Conservation (phyloP, 1,284 basidiomycete species). For the Leccinum pachyderme region DNA sequence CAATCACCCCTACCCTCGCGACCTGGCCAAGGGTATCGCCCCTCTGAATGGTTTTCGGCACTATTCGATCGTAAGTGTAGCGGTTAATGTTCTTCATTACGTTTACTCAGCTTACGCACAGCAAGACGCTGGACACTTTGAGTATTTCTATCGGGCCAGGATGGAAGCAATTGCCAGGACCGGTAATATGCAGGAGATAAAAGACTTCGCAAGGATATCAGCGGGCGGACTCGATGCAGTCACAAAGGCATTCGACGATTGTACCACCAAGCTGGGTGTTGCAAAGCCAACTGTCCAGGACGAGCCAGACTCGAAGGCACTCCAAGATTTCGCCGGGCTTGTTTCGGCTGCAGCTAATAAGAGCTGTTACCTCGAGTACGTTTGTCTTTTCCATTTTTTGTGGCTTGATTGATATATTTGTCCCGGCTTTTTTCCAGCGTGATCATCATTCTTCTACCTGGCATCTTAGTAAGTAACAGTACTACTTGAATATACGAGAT, state of each 20-base stretch:
- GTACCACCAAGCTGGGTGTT: slow-evolving; percentile 5
- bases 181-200: slow-evolving; percentile 8
- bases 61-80: slow-evolving; percentile 10
- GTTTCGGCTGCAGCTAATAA: background rate
- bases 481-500: background rate
- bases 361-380: slow-evolving; percentile 12
- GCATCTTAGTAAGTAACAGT: slow-evolving; percentile 6
- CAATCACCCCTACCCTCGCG: background rate
- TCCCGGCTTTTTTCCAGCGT: background rate
- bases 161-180: slow-evolving; percentile 3
- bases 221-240: background rate
- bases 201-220: slow-evolving; percentile 1
- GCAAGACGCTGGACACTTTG: slow-evolving; percentile 13
- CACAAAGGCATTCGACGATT: background rate
- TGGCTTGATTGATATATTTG: background rate
- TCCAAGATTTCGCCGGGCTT: slow-evolving; percentile 3
- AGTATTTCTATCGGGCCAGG: slow-evolving; percentile 8
- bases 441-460: slow-evolving; percentile 13
- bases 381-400: background rate
- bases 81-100: background rate
- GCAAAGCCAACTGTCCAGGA: background rate
- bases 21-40: slow-evolving; percentile 2
- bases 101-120: background rate
- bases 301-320: background rate
- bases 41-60: slow-evolving; percentile 14